Evolutionary conservation across 495 filamentous ascomycete species (phyloP).

Genomic region (Tuber brumale): DNA sequence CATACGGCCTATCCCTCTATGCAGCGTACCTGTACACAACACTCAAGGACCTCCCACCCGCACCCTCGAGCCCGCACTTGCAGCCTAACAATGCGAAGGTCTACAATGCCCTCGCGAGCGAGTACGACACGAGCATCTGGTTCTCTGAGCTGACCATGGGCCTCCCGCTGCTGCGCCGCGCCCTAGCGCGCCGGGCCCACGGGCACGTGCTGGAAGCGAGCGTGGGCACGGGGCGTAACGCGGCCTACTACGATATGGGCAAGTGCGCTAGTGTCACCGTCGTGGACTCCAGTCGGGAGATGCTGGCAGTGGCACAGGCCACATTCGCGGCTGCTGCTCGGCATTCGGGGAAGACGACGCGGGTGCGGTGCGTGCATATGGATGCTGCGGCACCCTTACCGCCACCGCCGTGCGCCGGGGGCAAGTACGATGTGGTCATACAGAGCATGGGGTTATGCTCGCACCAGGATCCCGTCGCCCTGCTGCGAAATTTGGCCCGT

Average conservation of each 20-base stretch:
- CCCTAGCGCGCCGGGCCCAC: constrained; percentile 54
- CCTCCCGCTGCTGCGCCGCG: constrained; percentile 55
- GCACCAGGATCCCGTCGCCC: constrained; percentile 62
- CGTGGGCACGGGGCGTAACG: constrained; percentile 85
- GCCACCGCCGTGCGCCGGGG: constrained; percentile 22
- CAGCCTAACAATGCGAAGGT: constrained; percentile 53
- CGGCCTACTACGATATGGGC: constrained; percentile 59
- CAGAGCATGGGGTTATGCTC: constrained; percentile 94
- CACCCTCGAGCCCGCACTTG: constrained; percentile 39
- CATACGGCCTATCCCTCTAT: constrained; percentile 50
- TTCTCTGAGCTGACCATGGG: constrained; percentile 61
- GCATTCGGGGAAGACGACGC: background rate
- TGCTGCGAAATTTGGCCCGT: constrained; percentile 57
- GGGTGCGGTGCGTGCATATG: constrained; percentile 3
- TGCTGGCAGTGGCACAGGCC: constrained; percentile 46
- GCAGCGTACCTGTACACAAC: constrained; percentile 51
- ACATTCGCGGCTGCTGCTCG: background rate
- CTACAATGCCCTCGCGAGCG: constrained; percentile 53
- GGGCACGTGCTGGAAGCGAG: constrained; percentile 86
- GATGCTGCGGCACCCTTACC: constrained; percentile 42
- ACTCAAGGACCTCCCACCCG: constrained; percentile 39
- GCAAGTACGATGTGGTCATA: constrained; percentile 73
- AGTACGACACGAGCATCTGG: constrained; percentile 61
- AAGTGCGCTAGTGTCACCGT: constrained; percentile 52
- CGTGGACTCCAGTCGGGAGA: constrained; percentile 57